Evolutionary conservation across 2,329 filamentous ascomycete genomes (phyloP), one percentile per base, ranked within the genome.

Genomic region (Penicillium sumatraense): DNA sequence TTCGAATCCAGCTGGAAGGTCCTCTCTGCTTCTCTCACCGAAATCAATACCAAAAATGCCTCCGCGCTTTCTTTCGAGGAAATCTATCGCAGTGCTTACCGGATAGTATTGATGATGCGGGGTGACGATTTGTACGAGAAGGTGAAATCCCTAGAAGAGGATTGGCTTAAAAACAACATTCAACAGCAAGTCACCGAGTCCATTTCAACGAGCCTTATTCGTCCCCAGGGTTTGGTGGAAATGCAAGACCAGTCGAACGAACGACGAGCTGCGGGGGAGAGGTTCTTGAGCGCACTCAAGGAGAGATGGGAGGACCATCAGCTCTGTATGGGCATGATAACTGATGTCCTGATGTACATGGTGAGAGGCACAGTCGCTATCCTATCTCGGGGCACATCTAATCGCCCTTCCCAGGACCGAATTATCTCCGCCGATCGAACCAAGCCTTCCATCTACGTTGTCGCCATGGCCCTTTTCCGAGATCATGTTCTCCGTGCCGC

Each of bases 271-370:
- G 88, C 89, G 31, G 93, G 93, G 45, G 92, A 96, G 74, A 87
- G 83, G 68, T 96, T 98, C 61, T 75, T 99, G 55, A 85, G 85
- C 52, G 88, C 86, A 0, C 74, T 98, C 13, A 89, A 89, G 64
- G 82, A 87, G 54, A 86, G 88, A 2, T 99, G 93, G 91, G 86
- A 92, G 57, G 89, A 96, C 59, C 93, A 99, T 70, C 90, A 93
- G 70, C 85, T 90, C 53, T 93, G 90, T 41, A 96, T 96, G 90
- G 92, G 91, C 69, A 98, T 98, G 93, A 88, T 91, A 48, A 92
- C 93, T 3, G 95, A 98, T 72, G 91, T 98, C 27, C 81, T 98
- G 49, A 97, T 98, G 92, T 97, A 97, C 70, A 91, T 99, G 81
- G 84, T 86, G 69, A 68, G 80, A 13, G 16, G n/a, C n/a, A 13